These are phyloP conservation scores for Neoboletus brunneissimus DNA, from an alignment of 768 basidiomycete species.

Conservation along the genomic window DNA sequence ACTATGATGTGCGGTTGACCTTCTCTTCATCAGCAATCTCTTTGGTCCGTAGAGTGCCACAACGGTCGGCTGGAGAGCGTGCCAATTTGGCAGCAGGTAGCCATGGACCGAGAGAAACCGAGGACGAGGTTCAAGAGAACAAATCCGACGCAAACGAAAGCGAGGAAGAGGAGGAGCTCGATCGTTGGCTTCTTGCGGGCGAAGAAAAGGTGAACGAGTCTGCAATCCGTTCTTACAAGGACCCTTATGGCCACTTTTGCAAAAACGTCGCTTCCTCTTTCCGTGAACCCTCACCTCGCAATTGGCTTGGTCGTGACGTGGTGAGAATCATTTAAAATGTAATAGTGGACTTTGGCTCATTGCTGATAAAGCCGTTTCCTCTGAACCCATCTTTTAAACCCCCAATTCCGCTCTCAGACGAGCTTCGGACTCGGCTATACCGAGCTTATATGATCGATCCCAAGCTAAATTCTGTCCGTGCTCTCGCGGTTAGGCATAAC, in stretches of 20 bases:
- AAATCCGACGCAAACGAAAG: not conserved
- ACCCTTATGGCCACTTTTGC: slow-evolving; percentile 18
- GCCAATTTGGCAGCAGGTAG: not conserved
- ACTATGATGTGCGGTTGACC: slow-evolving; percentile 10
- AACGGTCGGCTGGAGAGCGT: slow-evolving; percentile 5
- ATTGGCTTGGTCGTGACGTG: slow-evolving; percentile 61
- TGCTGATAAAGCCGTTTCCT: slow-evolving; percentile 66
- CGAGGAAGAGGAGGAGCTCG: slow-evolving; percentile 12
- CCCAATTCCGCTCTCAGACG: slow-evolving; percentile 70
- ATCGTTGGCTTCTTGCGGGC: slow-evolving; percentile 17
- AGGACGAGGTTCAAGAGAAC: slow-evolving; percentile 7
- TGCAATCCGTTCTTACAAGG: slow-evolving; percentile 12
- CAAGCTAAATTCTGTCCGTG: slow-evolving; percentile 50
- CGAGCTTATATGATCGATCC: slow-evolving; percentile 59
- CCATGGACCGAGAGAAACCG: not conserved
- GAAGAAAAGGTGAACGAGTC: slow-evolving; percentile 19
- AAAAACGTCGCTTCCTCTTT: slow-evolving; percentile 21
- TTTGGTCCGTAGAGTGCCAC: slow-evolving; percentile 10
- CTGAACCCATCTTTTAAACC: slow-evolving; percentile 83
- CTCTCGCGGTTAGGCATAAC: slow-evolving; percentile 58
- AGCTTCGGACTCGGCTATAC: slow-evolving; percentile 56
- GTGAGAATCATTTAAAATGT: slow-evolving; percentile 39
- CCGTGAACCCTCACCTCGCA: slow-evolving; percentile 40
- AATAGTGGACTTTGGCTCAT: not conserved
- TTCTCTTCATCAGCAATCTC: slow-evolving; percentile 22